phyloP scores from a whole-genome alignment of 208 protist species.

The Naegleria gruberi region DNA sequence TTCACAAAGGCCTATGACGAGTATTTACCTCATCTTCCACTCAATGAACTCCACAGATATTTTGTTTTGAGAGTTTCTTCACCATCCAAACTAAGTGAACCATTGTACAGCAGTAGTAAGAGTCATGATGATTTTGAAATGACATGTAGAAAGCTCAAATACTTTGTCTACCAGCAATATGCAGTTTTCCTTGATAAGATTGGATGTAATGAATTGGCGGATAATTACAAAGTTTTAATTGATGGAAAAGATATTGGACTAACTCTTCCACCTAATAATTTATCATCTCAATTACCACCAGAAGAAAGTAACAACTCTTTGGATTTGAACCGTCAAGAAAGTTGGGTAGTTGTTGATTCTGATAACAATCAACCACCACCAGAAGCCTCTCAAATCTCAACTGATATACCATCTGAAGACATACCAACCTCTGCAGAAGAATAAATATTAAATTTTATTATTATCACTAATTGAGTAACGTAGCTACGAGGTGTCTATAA shows the following conservation, averaged over 20 bases:
- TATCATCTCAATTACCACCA: neutral
- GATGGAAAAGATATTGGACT: neutral
- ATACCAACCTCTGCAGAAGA: no score
- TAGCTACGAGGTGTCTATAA: no score
- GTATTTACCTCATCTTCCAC: neutral
- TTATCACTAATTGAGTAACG: no score
- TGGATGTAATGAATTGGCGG: neutral
- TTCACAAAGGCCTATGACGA: neutral
- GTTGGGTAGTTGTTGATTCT: neutral
- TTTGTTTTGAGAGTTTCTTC: neutral
- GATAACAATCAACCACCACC: no score
- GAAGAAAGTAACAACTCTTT: neutral
- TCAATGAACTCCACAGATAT: neutral
- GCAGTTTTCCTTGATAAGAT: neutral
- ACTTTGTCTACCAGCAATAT: constrained; percentile 18
- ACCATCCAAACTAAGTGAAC: neutral
- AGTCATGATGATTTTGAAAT: neutral
- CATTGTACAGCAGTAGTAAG: neutral
- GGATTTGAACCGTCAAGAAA: neutral
- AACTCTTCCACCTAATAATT: neutral
- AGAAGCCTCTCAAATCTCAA: no score
- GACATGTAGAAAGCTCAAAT: neutral
- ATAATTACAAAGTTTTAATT: neutral
- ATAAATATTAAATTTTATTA: no score
- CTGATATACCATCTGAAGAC: no score